Evolutionary conservation across 331 rosid genomes (phyloP), one percentile per base, ranked within the genome.

Genomic region (Ulmus americana): DNA sequence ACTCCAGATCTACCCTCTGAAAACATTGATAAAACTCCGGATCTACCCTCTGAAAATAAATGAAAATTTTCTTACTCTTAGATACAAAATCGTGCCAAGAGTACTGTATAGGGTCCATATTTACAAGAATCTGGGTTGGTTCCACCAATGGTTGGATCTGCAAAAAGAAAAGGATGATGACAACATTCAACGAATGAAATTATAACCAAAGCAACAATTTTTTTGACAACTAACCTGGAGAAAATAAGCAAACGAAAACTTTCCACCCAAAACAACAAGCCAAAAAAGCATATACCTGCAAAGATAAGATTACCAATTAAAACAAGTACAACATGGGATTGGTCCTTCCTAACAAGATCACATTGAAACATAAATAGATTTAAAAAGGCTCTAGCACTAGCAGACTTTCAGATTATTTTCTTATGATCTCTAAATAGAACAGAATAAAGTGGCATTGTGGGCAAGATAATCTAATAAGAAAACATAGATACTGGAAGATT

Each of bases 61-160:
- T 45, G 58, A 54, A 35, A 55, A 5, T 11, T 14, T 2, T 41
- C 97, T 86, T 79, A 92, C 98, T 61, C 73, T 69, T 52, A 47
- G 98, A 92, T 42, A 92, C 77, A 0, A 92, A 78, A 75, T 89
- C 96, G 76, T 89, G 98, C 98, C 97, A 89, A 39, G 95, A 75
- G 80, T 89, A 89, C 0, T 0, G 1, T 35, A 89, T 28, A 57
- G 44, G 2, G 45, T 0, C 14, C 77, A 74, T 42, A 1, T 1
- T 15, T 67, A 92, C 75, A 41, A 92, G 82, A 18, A 3, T 57
- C 76, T 41, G 74, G 42, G 98, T 92, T 10, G 98, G 98, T 39
- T 6, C 0, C 66, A 89, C 98, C 58, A 92, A 79, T 18, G 98
- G 98, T 80, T 61, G 70, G 75, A 92, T 92, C 98, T 92, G 81